phyloP scores from a whole-genome alignment of 139 green algal genomes.

The Tetratostichococcus sp. region DNA sequence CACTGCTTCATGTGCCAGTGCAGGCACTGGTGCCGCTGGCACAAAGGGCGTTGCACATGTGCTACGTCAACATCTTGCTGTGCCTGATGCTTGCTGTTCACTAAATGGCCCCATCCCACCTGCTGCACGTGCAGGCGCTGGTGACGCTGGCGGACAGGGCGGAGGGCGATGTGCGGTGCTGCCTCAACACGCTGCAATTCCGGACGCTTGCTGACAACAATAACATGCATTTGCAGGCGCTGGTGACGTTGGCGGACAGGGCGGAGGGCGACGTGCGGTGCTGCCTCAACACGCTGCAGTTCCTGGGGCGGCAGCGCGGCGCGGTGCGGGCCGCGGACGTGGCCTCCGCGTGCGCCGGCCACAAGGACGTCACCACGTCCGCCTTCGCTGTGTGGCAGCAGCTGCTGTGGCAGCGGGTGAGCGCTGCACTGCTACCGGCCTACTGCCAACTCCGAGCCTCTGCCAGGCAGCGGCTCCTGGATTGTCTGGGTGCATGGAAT shows the following conservation, averaged over 20 bases:
- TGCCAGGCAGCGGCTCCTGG: no score
- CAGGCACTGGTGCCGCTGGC: no score
- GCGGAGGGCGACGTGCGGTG: conserved; percentile 78
- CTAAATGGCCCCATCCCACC: no score
- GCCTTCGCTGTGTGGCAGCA: conserved; percentile 65
- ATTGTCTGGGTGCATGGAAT: no score
- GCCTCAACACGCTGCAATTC: conserved; percentile 92
- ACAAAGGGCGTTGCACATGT: no score
- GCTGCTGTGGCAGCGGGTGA: conserved; percentile 46
- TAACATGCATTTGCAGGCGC: no score
- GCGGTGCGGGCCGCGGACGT: conserved; percentile 34
- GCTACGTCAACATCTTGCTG: no score
- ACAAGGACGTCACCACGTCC: conserved; percentile 74
- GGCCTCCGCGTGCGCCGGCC: conserved; percentile 38
- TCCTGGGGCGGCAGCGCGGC: conserved; percentile 7
- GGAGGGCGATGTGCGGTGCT: conserved; percentile 82
- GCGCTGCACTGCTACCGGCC: not conserved
- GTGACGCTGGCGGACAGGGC: conserved; percentile 39
- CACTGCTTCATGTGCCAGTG: no score
- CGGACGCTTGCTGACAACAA: no score
- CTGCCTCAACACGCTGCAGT: conserved; percentile 94
- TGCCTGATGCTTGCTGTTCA: no score
- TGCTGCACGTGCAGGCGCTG: not conserved
- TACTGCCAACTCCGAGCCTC: no score
- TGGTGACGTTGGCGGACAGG: conserved; percentile 45